phyloP scores from a whole-genome alignment of 2,329 filamentous ascomycete species.

The Triangularia verruculosa region DNA sequence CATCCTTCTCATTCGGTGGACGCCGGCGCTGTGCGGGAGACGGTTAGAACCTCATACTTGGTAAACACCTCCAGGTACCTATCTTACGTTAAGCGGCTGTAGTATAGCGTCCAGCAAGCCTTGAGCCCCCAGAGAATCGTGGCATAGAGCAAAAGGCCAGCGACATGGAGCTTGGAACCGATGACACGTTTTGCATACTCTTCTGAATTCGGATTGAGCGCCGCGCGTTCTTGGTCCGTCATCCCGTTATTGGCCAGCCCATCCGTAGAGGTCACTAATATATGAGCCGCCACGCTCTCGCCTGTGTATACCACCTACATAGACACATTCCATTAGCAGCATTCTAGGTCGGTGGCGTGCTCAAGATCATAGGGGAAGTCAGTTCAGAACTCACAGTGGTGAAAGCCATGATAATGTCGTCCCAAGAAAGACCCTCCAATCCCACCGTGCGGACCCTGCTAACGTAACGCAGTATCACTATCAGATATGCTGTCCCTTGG shows the following conservation, averaged over 20 bases:
- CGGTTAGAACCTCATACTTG: slow-evolving; percentile 31
- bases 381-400: too few relatives aligned
- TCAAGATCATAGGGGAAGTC: too few relatives aligned
- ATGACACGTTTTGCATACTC: slow-evolving; percentile 44
- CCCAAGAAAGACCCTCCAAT: too few relatives aligned
- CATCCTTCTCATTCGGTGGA: slow-evolving; percentile 25
- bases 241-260: slow-evolving; percentile 50
- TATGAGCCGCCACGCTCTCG: background rate
- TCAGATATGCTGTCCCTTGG: too few relatives aligned
- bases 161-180: slow-evolving; percentile 52
- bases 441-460: too few relatives aligned
- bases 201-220: slow-evolving; percentile 39
- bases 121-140: slow-evolving; percentile 52
- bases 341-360: too few relatives aligned
- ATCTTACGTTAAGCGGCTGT: slow-evolving; percentile 46
- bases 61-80: slow-evolving; percentile 15
- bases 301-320: too few relatives aligned
- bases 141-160: slow-evolving; percentile 51
- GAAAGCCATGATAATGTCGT: too few relatives aligned
- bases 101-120: slow-evolving; percentile 50
- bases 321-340: too few relatives aligned
- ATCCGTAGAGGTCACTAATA: slow-evolving; percentile 38
- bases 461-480: too few relatives aligned
- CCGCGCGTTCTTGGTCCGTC: slow-evolving; percentile 44
- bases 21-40: too few relatives aligned